Evolutionary conservation across 1,284 basidiomycete genomes (phyloP).

Genomic region (Phlebopus sp.): DNA sequence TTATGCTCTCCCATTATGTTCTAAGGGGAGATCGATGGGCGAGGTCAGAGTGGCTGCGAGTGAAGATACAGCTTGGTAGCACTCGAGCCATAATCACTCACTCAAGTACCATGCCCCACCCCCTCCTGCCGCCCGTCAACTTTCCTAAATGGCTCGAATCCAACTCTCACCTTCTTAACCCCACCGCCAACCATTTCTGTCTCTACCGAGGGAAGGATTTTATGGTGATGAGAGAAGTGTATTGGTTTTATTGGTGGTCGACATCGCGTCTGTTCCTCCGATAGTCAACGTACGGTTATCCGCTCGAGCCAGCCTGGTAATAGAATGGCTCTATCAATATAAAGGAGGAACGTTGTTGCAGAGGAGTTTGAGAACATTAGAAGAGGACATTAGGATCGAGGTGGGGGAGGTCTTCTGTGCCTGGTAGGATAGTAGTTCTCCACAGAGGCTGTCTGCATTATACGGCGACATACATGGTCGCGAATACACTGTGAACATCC

Average conservation of each 20-base stretch:
- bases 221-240: slow-evolving; percentile 74
- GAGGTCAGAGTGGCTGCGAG: too few species aligned
- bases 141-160: slow-evolving; percentile 85
- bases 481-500: slow-evolving; percentile 76
- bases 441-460: neutral
- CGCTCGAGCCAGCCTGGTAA: too few species aligned
- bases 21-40: too few species aligned
- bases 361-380: slow-evolving; percentile 82
- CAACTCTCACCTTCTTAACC: slow-evolving; percentile 76
- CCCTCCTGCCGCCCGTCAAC: slow-evolving; percentile 72
- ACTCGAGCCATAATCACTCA: too few species aligned
- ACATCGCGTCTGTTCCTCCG: too few species aligned
- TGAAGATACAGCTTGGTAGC: too few species aligned
- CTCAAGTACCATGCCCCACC: too few species aligned
- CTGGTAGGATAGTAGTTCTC: slow-evolving; percentile 52
- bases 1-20: too few species aligned
- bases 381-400: slow-evolving; percentile 85
- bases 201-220: slow-evolving; percentile 84
- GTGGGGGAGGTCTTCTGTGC: slow-evolving; percentile 94
- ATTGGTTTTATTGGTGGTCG: neutral
- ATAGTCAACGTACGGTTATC: too few species aligned
- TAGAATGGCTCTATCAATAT: slow-evolving; percentile 95
- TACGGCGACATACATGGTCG: too few species aligned
- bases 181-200: slow-evolving; percentile 91
- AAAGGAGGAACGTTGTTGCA: slow-evolving; percentile 88